Evolutionary conservation across 2,329 filamentous ascomycete species (phyloP), one percentile per base, ranked within the genome.

Genomic region (Dactylellina haptotyla): DNA sequence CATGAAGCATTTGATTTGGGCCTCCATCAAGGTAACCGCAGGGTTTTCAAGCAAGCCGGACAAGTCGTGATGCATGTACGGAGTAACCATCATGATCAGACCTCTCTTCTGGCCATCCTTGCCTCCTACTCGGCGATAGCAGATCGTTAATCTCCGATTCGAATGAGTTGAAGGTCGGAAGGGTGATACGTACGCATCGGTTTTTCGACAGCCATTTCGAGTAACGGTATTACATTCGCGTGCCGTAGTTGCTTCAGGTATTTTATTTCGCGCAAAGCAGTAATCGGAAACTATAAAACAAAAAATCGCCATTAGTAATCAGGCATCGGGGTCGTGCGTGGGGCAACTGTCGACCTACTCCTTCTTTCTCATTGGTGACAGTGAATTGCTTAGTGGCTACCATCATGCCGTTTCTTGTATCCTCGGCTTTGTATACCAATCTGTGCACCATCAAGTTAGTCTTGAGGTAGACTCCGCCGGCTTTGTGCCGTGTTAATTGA

Each of bases 51-150:
- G 88, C 28, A 99, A 87, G 46, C 95, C 95, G 6, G 94, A 96
- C n/a, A 99, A 86, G 82, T 99, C 95, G 82, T 99, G 95, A 78
- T 98, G 93, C 93, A 98, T 97, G 81, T 99, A 99, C 4, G 94
- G 95, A 46, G 90, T 97, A 57, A 96, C 94, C 95, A 99, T 99
- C 82, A 98, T 98, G 85, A 99, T 93, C 45, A 70, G 62, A 79
- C 81, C 85, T 82, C 83, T 86, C 80, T 41, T 81, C 81, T 91
- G 93, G 77, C 89, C 87, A 81, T 92, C 91, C 80, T 94, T 90
- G 77, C 87, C 88, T 89, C 78, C 56, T 75, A 53, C 20, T 53
- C 28, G 39, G 41, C 53, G 32, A 41, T 39, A 39, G 30, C 9
- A 46, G 26, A 16, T 14, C 16, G 34, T 63, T 34, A 70, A 48